Evolutionary conservation across 163 green algal species (phyloP), one percentile per base, ranked within the genome.

Genomic region (Chlamydomonas reinhardtii): DNA sequence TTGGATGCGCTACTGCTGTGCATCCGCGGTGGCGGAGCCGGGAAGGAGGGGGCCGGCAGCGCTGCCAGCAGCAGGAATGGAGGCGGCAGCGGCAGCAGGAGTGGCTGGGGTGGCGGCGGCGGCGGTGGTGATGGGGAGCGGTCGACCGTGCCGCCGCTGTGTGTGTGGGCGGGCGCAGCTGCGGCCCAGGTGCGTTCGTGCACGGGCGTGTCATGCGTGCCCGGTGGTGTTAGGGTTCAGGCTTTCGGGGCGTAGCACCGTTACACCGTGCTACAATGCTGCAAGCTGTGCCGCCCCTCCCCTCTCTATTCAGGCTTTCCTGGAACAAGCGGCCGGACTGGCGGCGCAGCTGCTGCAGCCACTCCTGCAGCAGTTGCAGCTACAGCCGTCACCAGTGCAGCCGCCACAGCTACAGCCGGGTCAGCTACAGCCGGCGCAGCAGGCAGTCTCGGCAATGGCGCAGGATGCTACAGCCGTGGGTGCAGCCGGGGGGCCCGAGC

Each of bases 1-100:
- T 17, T 86, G 80, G 80, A 86, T 29, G 80, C 80, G 17, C 34
- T 79, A 2, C 70, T 86, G 56, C 27, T 79, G 56, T 73, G 34
- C 35, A 27, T 62, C 2, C 68, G 79, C 48, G 48, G 48, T 14
- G 48, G 48, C 1, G 39, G 39, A 5, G 39, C 5, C 5, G 39
- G 5, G 39, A 8, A 5, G 39, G 20, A n/a, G 48, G 1, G 77
- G 65, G 17, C 43, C 39, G 5, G 19, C 19, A 64, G 56, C 29
- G 20, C 72, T 20, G 39, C 39, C 39, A 12, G 74, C 8, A 15
- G 17, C 56, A 65, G 12, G 56, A 25, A 3, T 8, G 19, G 56
- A 65, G 56, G 56, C 12, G 22, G 56, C 6, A 15, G 43, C 43
- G 43, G 43, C 43, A 11, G 43, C 43, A 54, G n/a, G n/a, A n/a